Evolutionary conservation across 352 stramenopile species (phyloP).

Genomic region (Globisporangium orthogonon): DNA sequence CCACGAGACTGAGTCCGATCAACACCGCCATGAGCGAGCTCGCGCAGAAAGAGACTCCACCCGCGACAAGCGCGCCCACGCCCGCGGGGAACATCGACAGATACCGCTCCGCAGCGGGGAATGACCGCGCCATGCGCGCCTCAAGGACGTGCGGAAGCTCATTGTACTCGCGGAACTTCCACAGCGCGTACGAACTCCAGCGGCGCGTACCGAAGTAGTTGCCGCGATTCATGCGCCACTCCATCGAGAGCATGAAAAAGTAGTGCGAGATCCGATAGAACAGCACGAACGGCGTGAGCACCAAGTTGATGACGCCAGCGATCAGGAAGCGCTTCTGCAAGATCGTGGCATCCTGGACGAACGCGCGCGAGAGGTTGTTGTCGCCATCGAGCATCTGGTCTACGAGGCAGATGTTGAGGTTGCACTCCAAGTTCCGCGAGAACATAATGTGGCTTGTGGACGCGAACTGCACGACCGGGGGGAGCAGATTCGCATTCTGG

Average conservation of each 20-base stretch:
- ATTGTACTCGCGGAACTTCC: conserved; percentile 97
- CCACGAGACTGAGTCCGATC: conserved; percentile 89
- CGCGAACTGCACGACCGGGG: conserved; percentile 59
- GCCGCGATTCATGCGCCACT: conserved; percentile 88
- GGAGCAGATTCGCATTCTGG: conserved; percentile 79
- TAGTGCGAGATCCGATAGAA: conserved; percentile 97
- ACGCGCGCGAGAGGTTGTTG: conserved; percentile 74
- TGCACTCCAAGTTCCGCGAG: conserved; percentile 91
- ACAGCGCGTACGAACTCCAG: conserved; percentile 89
- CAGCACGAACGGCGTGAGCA: conserved; percentile 96
- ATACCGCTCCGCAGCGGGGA: conserved; percentile 91
- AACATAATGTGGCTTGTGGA: conserved; percentile 79
- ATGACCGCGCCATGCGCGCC: conserved; percentile 89
- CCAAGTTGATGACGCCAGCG: conserved; percentile 91
- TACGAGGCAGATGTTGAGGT: conserved; percentile 93
- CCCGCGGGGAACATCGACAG: conserved; percentile 92
- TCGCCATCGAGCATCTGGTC: conserved; percentile 95
- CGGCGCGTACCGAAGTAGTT: conserved; percentile 94
- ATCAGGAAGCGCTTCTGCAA: conserved; percentile 92
- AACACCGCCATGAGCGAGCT: conserved; percentile 94
- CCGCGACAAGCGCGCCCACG: conserved; percentile 86
- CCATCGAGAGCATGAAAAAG: conserved; percentile 95
- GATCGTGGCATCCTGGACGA: conserved; percentile 88
- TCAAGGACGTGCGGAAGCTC: conserved; percentile 96
- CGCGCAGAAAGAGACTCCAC: conserved; percentile 93